phyloP scores from a whole-genome alignment of 345 rosid species.

The Mercurialis annua region DNA sequence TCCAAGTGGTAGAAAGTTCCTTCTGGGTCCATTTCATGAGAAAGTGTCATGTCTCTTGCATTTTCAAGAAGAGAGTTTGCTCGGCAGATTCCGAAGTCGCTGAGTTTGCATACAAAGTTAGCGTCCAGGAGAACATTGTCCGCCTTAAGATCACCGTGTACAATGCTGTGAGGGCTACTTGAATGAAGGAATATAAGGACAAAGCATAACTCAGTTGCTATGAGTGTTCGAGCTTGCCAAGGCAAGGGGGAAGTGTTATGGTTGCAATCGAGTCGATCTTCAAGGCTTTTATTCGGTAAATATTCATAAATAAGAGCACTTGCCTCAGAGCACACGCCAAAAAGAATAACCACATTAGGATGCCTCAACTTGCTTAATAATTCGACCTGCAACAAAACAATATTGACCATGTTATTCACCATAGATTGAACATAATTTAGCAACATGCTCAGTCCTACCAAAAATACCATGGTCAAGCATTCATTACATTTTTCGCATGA shows the following conservation, averaged over 20 bases:
- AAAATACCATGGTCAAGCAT: not conserved
- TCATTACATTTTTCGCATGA: not conserved
- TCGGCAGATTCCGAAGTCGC: constrained; percentile 78
- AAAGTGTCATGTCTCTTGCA: constrained; percentile 31
- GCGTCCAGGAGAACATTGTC: constrained; percentile 73
- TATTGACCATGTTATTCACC: not conserved
- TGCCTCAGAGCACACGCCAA: constrained; percentile 85
- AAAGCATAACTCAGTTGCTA: constrained; percentile 76
- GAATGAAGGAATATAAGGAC: constrained; percentile 84
- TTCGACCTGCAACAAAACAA: constrained; percentile 48
- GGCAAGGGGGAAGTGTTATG: constrained; percentile 72
- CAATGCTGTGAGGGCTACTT: constrained; percentile 60
- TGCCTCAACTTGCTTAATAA: constrained; percentile 77
- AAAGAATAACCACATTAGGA: constrained; percentile 69
- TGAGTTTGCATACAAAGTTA: constrained; percentile 67
- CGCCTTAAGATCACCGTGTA: constrained; percentile 85
- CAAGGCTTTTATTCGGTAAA: constrained; percentile 84
- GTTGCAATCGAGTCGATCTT: constrained; percentile 72
- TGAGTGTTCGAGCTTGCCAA: constrained; percentile 78
- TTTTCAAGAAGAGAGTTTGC: constrained; percentile 24
- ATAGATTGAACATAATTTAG: not conserved
- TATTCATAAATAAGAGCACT: constrained; percentile 77
- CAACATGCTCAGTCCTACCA: not conserved
- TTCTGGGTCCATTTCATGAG: constrained; percentile 48
- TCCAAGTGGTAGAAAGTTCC: constrained; percentile 66